These are phyloP conservation scores for Ormosia emarginata DNA, from an alignment of 306 rosid species.

Conservation along the genomic window DNA sequence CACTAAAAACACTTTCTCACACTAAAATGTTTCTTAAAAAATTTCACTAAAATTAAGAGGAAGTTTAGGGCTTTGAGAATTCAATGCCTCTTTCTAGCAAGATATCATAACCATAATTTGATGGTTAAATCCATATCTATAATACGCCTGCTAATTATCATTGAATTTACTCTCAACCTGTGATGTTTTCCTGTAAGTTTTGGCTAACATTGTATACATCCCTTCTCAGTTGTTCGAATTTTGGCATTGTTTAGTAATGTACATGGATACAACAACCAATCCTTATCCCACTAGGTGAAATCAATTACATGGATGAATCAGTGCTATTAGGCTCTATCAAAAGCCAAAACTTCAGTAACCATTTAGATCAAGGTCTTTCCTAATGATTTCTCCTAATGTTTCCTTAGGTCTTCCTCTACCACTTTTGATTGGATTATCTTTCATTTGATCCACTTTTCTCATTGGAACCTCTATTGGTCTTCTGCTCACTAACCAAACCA, in stretches of 20 bases:
- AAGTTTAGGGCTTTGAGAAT: neutral
- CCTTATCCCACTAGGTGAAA: neutral
- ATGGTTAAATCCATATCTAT: neutral
- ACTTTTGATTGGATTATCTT: neutral
- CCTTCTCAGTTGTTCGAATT: neutral
- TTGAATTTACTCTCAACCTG: neutral
- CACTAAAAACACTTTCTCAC: neutral
- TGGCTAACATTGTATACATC: neutral
- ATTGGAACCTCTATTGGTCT: neutral
- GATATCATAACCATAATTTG: neutral
- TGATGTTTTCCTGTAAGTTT: neutral
- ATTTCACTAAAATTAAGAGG: neutral
- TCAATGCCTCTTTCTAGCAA: neutral
- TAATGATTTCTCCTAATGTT: neutral
- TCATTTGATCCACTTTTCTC: too few relatives aligned
- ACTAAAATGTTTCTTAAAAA: neutral
- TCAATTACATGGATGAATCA: neutral
- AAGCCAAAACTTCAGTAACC: neutral
- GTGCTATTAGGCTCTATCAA: neutral
- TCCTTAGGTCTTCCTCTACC: neutral
- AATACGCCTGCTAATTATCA: neutral
- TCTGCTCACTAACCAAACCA: neutral
- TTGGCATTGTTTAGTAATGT: neutral
- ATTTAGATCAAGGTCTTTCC: neutral
- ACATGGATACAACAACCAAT: neutral